Evolutionary conservation across 331 rosid genomes (phyloP).

Genomic region (Ulmus americana): DNA sequence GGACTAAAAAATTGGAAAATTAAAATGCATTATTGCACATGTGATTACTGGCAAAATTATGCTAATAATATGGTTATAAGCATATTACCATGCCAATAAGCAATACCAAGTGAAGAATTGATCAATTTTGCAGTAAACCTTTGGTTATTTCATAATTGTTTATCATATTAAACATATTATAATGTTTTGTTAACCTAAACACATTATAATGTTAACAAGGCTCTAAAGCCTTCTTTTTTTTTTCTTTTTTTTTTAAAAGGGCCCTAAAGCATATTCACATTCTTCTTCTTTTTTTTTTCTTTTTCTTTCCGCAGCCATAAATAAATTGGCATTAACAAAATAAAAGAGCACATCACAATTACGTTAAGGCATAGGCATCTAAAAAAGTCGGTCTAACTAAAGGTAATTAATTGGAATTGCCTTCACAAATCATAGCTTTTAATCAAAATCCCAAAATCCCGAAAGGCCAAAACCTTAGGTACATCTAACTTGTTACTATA

Average conservation of each 20-base stretch:
- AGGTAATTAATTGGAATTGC: neutral
- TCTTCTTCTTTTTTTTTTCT: neutral
- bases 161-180: neutral
- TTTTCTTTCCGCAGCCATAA: neutral
- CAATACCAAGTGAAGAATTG: neutral
- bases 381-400: constrained; percentile 1
- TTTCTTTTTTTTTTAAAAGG: neutral
- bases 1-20: neutral
- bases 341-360: neutral
- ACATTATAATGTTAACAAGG: no score
- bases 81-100: neutral
- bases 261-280: neutral
- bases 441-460: no score
- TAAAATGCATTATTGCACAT: constrained; percentile 2
- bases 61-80: neutral
- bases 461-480: no score
- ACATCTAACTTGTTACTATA: no score
- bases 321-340: neutral
- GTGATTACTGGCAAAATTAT: neutral
- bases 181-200: no score
- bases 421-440: neutral
- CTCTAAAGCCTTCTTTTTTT: no score
- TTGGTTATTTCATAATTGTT: neutral
- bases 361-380: neutral
- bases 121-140: neutral